Evolutionary conservation across 108 stramenopile genomes (phyloP).

Genomic region (Cyclotella distinguenda): DNA sequence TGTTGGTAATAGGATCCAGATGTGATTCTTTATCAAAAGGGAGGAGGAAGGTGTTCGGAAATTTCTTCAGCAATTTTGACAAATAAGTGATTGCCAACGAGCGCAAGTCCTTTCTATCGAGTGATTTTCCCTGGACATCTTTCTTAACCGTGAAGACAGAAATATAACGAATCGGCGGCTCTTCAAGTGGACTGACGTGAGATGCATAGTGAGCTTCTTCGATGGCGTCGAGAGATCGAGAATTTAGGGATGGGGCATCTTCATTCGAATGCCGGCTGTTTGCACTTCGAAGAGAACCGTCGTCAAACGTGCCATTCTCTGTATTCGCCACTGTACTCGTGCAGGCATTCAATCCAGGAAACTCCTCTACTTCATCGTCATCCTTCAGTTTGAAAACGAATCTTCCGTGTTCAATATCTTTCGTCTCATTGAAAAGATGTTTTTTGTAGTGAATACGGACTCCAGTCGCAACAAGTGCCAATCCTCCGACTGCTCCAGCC

Average conservation of each 20-base stretch:
- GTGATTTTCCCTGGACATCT: slow-evolving; percentile 31
- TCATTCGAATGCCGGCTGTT: slow-evolving; percentile 7
- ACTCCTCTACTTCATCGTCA: slow-evolving; percentile 23
- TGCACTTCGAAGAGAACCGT: slow-evolving; percentile 12
- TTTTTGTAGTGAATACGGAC: background rate
- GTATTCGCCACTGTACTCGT: background rate
- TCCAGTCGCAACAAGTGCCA: slow-evolving; percentile 15
- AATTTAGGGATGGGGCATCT: slow-evolving; percentile 1
- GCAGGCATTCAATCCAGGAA: slow-evolving; percentile 8
- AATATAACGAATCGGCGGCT: slow-evolving; percentile 26
- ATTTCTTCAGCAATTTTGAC: slow-evolving; percentile 35
- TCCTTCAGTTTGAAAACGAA: slow-evolving; percentile 15
- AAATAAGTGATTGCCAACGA: slow-evolving; percentile 32
- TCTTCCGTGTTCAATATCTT: slow-evolving; percentile 13
- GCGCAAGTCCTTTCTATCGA: slow-evolving; percentile 31
- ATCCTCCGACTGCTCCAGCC: slow-evolving; percentile 11
- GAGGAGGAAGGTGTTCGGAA: slow-evolving; percentile 34
- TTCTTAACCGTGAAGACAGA: slow-evolving; percentile 50
- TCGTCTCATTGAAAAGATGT: slow-evolving; percentile 7
- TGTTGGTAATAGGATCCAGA: slow-evolving; percentile 29
- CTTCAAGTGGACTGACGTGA: slow-evolving; percentile 35
- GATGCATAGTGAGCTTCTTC: slow-evolving; percentile 9
- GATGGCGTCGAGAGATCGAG: slow-evolving; percentile 10
- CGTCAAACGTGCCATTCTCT: background rate
- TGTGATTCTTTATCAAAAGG: slow-evolving; percentile 39